These are phyloP conservation scores for Fistulinella prunicolor DNA, from an alignment of 768 basidiomycete species.

Conservation along the genomic window DNA sequence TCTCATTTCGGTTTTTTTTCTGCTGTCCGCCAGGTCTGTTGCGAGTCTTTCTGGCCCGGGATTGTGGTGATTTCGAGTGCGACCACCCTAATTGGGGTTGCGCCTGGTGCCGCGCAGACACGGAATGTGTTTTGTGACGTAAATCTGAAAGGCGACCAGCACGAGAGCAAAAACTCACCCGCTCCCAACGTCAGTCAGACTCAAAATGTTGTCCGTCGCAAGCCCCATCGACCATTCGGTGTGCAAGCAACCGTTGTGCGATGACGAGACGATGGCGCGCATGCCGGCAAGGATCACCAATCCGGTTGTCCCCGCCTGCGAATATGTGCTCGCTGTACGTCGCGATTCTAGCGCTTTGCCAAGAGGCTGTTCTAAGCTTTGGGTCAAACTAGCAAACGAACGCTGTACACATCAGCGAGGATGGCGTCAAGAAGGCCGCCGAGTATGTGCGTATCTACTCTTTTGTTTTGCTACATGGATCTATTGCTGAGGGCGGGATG, in stretches of 20 bases:
- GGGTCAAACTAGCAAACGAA: constrained; percentile 47
- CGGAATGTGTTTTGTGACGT: constrained; percentile 5
- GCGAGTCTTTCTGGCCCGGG: too few species aligned
- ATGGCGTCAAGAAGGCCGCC: constrained; percentile 65
- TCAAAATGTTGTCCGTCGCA: constrained; percentile 18
- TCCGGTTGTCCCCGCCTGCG: constrained; percentile 57
- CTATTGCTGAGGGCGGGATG: constrained; percentile 1
- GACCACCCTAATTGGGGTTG: too few species aligned
- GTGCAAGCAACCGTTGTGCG: neutral
- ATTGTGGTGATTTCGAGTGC: too few species aligned
- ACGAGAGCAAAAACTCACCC: constrained; percentile 5
- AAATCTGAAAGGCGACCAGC: neutral
- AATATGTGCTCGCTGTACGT: constrained; percentile 56
- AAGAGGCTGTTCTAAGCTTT: neutral
- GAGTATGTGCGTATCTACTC: constrained; percentile 46
- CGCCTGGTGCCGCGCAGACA: too few species aligned
- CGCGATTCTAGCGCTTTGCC: neutral
- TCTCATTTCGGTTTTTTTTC: neutral
- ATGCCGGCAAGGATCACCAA: constrained; percentile 33
- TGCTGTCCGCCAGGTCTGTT: too few species aligned
- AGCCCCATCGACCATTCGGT: constrained; percentile 1
- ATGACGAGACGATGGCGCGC: neutral
- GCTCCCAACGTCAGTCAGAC: neutral
- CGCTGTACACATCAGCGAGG: constrained; percentile 55
- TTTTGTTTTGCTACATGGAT: constrained; percentile 1